Base-by-base conservation (phyloP, 257 asterid genomes). In the Datura wrightii region DNA sequence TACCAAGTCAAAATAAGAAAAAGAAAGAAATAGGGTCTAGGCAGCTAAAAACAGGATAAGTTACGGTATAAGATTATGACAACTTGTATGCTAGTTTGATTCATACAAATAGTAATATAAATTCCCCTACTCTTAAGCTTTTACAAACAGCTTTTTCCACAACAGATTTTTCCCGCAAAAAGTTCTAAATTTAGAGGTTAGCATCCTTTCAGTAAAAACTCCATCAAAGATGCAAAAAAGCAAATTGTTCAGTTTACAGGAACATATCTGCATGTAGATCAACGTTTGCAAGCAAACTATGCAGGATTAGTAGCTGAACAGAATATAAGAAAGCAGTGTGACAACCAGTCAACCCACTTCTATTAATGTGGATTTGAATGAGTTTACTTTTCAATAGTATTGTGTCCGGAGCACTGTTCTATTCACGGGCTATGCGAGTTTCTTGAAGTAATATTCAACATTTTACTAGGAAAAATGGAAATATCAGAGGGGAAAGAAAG, bases 1-100 rank as follows among this genome's bases (percentile, higher is more conserved):
- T 70, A 41, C 7, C 58, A 46, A 74, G 70, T 37, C 54, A 67
- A 71, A 84, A 70, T n/a, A 60, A 78, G 42, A 62, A 58, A 58
- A n/a, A 50, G 18, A 36, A 42, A 82, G 52, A 76, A 80, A 37
- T 44, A 56, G 34, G 18, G n/a, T 31, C 69, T 46, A 15, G 46
- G 8, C 36, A 65, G 7, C 31, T 2, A 31, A 46, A 48, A 16
- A 3, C n/a, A 82, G 44, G 62, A 3, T 14, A 76, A 3, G 4
- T 50, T 52, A 6, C 4, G 24, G 13, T 74, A 46, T 19, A 48
- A 74, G 8, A 74, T 13, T 74, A 74, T 74, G 60, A 50, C 62
- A 24, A 72, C 3, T 72, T n/a, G n/a, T 44, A 44, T 60, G 39
- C 10, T 72, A 67, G 80, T 10, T 71, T 71, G 39, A 37, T 46